Evolutionary conservation across 345 rosid species (phyloP), one percentile per base, ranked within the genome.

Genomic region (Mangifera indica): DNA sequence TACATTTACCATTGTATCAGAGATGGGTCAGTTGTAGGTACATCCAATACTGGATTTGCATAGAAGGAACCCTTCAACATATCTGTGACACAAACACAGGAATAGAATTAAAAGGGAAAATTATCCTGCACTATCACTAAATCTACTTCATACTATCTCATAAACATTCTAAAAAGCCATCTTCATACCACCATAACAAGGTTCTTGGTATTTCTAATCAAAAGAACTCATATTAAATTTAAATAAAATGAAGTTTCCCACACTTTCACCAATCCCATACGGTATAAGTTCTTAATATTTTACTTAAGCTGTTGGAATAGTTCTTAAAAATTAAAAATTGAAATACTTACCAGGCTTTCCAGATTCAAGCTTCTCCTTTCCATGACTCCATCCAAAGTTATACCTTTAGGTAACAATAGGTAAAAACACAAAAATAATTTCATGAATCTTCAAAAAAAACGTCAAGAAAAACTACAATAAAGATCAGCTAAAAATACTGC

Each of bases 341-440:
- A 49, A 49, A 49, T 49, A 49, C 18, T 15, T 68, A 91, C 98
- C 98, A 71, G 82, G 88, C 81, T 85, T 94, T 76, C 97, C 98
- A 26, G 97, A 90, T 88, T 94, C 97, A 77, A 94, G 93, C 76
- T 84, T 84, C 83, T 94, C 98, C 74, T 91, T 90, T 60, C 97
- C 97, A 87, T 91, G 98, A 78, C 97, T 94, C 97, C 97, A 94
- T 69, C 98, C 98, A 62, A 87, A 90, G 78, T 87, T 92, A 71
- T 88, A 94, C 88, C 98, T 93, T 53, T 45, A 74, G n/a, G 63
- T 21, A 64, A 72, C 34, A 24, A 24, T 22, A 29, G 53, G 44
- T 58, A 52, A 54, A 24, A 44, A 7, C 69, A 54, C 15, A 49
- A 10, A n/a, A 40, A 21, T 32, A 40, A 67, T 32, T 65, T 49